Evolutionary conservation across 1,139 yeast species (phyloP).

Genomic region (Candida tetrigidarum): DNA sequence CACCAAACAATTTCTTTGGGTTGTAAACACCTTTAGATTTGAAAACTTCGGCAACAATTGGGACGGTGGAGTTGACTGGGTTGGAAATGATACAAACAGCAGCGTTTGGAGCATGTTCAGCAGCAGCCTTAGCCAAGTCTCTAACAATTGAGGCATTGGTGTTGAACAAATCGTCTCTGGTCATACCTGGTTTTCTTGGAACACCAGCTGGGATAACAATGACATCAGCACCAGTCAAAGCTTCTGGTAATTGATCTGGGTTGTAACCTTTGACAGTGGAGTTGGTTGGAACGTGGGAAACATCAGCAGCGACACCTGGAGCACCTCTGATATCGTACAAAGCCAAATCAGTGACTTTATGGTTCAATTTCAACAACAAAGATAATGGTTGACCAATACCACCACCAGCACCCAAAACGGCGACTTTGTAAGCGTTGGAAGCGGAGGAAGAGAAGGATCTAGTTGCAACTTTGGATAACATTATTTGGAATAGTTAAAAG

Average conservation of each 20-base stretch:
- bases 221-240: constrained; percentile 73
- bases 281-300: constrained; percentile 87
- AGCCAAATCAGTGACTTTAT: constrained; percentile 63
- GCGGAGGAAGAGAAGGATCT: constrained; percentile 71
- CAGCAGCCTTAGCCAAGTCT: constrained; percentile 81
- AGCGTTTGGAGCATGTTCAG: constrained; percentile 74
- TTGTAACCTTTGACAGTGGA: constrained; percentile 71
- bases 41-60: constrained; percentile 86
- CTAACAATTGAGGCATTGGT: constrained; percentile 91
- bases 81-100: constrained; percentile 82
- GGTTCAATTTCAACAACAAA: constrained; percentile 73
- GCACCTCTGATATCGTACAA: constrained; percentile 89
- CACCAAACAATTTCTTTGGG: constrained; percentile 86
- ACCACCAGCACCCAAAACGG: constrained; percentile 83
- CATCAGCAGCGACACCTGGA: constrained; percentile 93
- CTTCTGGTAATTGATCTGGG: constrained; percentile 63
- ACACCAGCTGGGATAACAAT: constrained; percentile 96
- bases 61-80: constrained; percentile 96
- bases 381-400: constrained; percentile 97
- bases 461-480: constrained; percentile 56
- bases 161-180: constrained; percentile 93
- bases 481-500: background rate
- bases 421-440: constrained; percentile 68
- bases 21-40: constrained; percentile 75
- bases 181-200: constrained; percentile 98